Evolutionary conservation across 2,329 filamentous ascomycete genomes (phyloP).

Genomic region (Thielaviopsis populi): DNA sequence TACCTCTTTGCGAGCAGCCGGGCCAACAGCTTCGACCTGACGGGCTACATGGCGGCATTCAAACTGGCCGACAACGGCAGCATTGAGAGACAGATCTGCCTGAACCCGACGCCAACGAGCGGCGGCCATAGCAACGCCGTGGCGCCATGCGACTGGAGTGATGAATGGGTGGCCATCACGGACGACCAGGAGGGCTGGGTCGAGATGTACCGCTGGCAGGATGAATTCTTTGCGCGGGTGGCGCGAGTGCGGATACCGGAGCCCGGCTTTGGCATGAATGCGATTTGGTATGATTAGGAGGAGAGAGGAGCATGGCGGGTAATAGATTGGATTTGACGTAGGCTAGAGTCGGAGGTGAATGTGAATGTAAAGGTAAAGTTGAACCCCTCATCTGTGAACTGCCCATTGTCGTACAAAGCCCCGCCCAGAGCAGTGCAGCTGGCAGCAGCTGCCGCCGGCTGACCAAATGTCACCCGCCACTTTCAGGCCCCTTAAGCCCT

Average conservation of each 20-base stretch:
- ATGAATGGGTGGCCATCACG: constrained; percentile 80
- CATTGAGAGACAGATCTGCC: constrained; percentile 62
- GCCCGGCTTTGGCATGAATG: constrained; percentile 91
- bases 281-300: constrained; percentile 68
- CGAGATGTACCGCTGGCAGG: constrained; percentile 76
- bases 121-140: constrained; percentile 82
- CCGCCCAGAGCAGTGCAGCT: not conserved
- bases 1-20: constrained; percentile 79
- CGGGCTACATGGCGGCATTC: constrained; percentile 74
- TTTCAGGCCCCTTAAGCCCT: not conserved
- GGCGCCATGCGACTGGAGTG: constrained; percentile 66
- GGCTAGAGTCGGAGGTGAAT: too few relatives aligned
- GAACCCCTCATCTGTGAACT: too few relatives aligned
- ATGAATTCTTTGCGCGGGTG: constrained; percentile 65
- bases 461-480: not conserved
- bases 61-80: constrained; percentile 51
- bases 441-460: not conserved
- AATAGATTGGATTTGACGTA: not conserved
- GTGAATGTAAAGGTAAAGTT: too few relatives aligned
- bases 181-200: constrained; percentile 79
- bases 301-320: not conserved
- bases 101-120: constrained; percentile 74
- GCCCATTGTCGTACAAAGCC: not conserved
- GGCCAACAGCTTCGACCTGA: constrained; percentile 58
- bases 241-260: constrained; percentile 64